Evolutionary conservation across 208 protist species (phyloP).

Genomic region (Wallacemonas rigidus): DNA sequence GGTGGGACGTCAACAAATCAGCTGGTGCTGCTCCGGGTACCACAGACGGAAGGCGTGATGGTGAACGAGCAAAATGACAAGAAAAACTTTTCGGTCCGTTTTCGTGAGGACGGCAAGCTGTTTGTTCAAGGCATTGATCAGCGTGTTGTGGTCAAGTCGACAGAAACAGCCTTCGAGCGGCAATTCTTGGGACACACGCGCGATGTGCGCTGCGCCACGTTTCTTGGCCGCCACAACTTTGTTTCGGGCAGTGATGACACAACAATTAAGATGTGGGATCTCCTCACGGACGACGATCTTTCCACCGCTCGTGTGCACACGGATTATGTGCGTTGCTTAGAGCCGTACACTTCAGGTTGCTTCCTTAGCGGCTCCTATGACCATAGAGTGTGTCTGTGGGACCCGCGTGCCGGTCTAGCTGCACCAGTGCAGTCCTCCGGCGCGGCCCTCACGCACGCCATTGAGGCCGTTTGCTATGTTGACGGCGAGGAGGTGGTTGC

Average conservation of each 20-base stretch:
- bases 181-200: slow-evolving; percentile 76
- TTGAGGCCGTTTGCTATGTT: slow-evolving; percentile 65
- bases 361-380: slow-evolving; percentile 90
- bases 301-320: slow-evolving; percentile 58
- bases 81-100: slow-evolving; percentile 73
- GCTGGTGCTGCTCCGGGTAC: slow-evolving; percentile 75
- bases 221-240: slow-evolving; percentile 76
- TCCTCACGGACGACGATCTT: slow-evolving; percentile 65
- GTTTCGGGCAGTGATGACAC: slow-evolving; percentile 86
- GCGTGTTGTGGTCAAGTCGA: slow-evolving; percentile 75
- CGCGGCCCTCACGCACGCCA: slow-evolving; percentile 26
- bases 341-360: slow-evolving; percentile 49
- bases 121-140: slow-evolving; percentile 77
- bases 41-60: slow-evolving; percentile 70
- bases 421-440: slow-evolving; percentile 55
- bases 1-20: slow-evolving; percentile 82
- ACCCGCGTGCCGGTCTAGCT: slow-evolving; percentile 57
- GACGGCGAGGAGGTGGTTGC: slow-evolving; percentile 34
- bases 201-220: slow-evolving; percentile 74
- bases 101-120: slow-evolving; percentile 84
- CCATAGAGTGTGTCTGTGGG: slow-evolving; percentile 82
- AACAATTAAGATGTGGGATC: slow-evolving; percentile 82
- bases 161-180: slow-evolving; percentile 81
- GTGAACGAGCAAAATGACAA: slow-evolving; percentile 82
- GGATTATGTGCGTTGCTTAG: slow-evolving; percentile 83